phyloP scores from a whole-genome alignment of 495 filamentous ascomycete species.

The Lophiostoma macrostomum region DNA sequence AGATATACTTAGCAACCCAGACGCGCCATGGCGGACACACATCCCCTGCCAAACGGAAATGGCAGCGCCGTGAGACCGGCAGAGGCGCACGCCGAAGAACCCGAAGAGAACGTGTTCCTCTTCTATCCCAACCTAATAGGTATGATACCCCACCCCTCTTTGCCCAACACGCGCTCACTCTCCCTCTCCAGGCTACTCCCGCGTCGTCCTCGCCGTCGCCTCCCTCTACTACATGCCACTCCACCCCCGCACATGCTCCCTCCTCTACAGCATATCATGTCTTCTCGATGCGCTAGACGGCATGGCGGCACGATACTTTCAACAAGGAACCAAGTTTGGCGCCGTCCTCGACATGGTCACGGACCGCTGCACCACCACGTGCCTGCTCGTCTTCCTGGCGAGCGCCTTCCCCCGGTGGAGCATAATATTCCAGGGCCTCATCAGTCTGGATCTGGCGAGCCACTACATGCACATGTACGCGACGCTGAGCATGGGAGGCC shows the following conservation, averaged over 20 bases:
- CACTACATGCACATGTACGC: conserved; percentile 99
- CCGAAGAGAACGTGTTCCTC: conserved; percentile 86
- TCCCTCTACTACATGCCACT: conserved; percentile 98
- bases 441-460: conserved; percentile 85
- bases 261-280: conserved; percentile 89
- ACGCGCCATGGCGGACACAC: conserved; percentile 22
- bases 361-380: conserved; percentile 91
- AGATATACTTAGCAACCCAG: too few relatives aligned
- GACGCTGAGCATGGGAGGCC: conserved; percentile 76
- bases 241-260: conserved; percentile 87
- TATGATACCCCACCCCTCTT: conserved; percentile 43
- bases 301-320: conserved; percentile 78
- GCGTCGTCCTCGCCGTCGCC: conserved; percentile 82
- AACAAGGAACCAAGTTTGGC: conserved; percentile 90
- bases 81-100: conserved; percentile 33
- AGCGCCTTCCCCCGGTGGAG: conserved; percentile 90
- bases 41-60: conserved; percentile 27
- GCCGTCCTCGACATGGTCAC: conserved; percentile 98
- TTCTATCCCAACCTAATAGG: conserved; percentile 94
- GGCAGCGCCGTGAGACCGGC: conserved; percentile 14
- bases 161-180: conserved; percentile 1
- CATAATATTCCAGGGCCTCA: conserved; percentile 88
- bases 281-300: conserved; percentile 93
- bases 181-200: conserved; percentile 66
- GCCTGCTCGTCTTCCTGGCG: conserved; percentile 87